Evolutionary conservation across 306 rosid species (phyloP).

Genomic region (Gillenia trifoliata): DNA sequence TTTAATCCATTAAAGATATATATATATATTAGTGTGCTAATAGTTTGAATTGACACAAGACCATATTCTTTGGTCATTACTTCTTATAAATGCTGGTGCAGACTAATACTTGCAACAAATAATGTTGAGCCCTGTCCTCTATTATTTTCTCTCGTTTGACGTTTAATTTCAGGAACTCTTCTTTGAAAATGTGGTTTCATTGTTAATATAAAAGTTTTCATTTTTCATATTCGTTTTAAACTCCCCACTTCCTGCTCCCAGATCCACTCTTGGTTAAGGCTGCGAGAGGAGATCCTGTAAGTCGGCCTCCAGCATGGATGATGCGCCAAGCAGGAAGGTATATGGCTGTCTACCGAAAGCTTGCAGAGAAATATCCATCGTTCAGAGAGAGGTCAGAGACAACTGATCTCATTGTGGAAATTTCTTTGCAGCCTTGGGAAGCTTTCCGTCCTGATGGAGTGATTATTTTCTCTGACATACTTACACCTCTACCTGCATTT

Average conservation of each 20-base stretch:
- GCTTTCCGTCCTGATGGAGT: slow-evolving; percentile 98
- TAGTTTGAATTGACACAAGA: neutral
- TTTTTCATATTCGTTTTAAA: neutral
- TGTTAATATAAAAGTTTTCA: neutral
- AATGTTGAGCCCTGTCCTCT: neutral
- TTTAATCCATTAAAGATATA: neutral
- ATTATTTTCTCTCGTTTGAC: neutral
- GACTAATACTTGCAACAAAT: neutral
- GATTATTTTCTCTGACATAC: slow-evolving; percentile 91
- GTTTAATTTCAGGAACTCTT: neutral
- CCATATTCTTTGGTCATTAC: neutral
- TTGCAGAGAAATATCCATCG: slow-evolving; percentile 91
- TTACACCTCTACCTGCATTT: slow-evolving; percentile 93
- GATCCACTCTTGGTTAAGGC: slow-evolving; percentile 96
- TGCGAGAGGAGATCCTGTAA: slow-evolving; percentile 83
- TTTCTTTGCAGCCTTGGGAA: slow-evolving; percentile 99
- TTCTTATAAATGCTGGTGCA: neutral
- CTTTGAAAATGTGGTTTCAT: neutral
- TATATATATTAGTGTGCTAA: neutral
- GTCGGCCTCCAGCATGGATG: slow-evolving; percentile 99
- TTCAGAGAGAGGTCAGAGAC: slow-evolving; percentile 98
- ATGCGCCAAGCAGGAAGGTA: slow-evolving; percentile 99
- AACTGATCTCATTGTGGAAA: slow-evolving; percentile 97
- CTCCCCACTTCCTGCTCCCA: slow-evolving; percentile 4
- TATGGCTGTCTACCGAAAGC: slow-evolving; percentile 94